Evolutionary conservation across 2,329 filamentous ascomycete species (phyloP), one percentile per base, ranked within the genome.

Genomic region (Alternaria sp.): DNA sequence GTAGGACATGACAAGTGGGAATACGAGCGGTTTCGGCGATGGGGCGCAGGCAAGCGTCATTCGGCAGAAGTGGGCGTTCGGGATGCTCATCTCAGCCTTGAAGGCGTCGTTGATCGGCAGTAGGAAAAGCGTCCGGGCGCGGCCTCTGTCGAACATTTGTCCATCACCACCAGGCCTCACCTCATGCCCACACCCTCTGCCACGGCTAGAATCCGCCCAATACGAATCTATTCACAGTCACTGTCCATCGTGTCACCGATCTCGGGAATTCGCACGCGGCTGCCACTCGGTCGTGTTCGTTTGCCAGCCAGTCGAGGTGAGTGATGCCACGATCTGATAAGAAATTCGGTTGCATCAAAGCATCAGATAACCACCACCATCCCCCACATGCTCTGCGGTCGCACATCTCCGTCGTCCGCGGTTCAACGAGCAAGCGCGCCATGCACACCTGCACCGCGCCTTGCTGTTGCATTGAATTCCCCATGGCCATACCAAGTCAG

Each of bases 251-350:
- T 71, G 68, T 69, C 66, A 50, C 21, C 53, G 10, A 28, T 52
- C 6, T 23, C 46, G 36, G 32, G 23, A 45, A 57, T 56, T 21
- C 28, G 45, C 56, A 53, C 25, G 59, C 64, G 53, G 61, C 66
- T 66, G 67, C 65, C 66, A 47, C 63, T 73, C 64, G 47, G 73
- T 67, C 57, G 49, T 44, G 40, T 45, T 50, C 26, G 54, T 54
- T 63, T 57, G 66, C 53, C 71, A 59, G 61, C 57, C 46, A 46
- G 45, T 49, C 63, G 28, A 65, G 63, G 72, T 73, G 60, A 68
- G 71, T 56, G 45, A 32, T 63, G 55, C 70, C 68, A 67, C 72
- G 60, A 76, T 76, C 74, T 71, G 73, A 76, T 75, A 73, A 74
- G 50, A 60, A 62, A 66, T 56, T 66, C 60, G 66, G 55, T 45